phyloP scores from a whole-genome alignment of 139 green algal genomes.

The Auxenochlorella pyrenoidosa region DNA sequence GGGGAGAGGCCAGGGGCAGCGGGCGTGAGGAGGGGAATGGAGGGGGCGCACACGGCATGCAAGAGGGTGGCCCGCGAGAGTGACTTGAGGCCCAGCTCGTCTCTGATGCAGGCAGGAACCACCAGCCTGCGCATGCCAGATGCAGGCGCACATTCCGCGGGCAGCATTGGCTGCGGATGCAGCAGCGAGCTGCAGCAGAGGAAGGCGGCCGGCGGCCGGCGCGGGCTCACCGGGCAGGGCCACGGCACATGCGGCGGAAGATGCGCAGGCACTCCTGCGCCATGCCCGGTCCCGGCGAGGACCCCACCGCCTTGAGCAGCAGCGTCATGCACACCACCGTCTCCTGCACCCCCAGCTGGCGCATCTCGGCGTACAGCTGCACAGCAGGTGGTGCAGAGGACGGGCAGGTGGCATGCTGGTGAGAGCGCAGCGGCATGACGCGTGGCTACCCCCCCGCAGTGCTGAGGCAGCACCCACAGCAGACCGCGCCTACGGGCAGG shows the following conservation, averaged over 20 bases:
- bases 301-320: constrained; percentile 57
- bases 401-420: too few relatives aligned
- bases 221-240: constrained; percentile 19
- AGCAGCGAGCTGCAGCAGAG: neutral
- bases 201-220: neutral
- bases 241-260: constrained; percentile 60
- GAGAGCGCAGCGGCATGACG: too few relatives aligned
- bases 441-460: too few relatives aligned
- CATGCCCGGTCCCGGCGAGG: constrained; percentile 35
- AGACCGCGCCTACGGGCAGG: too few relatives aligned
- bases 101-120: neutral
- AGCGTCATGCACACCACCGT: constrained; percentile 43
- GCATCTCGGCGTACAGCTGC: constrained; percentile 40
- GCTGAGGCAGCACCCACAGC: too few relatives aligned
- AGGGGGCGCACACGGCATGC: too few relatives aligned
- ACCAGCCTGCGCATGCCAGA: neutral
- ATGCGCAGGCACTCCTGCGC: constrained; percentile 46
- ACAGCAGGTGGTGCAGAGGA: neutral
- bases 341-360: constrained; percentile 12
- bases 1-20: neutral
- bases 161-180: neutral
- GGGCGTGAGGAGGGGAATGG: neutral
- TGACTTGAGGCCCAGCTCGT: too few relatives aligned
- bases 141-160: neutral
- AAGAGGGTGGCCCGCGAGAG: too few relatives aligned